Evolutionary conservation across 768 basidiomycete species (phyloP).

Genomic region (Coprinopsis marcescibilis): DNA sequence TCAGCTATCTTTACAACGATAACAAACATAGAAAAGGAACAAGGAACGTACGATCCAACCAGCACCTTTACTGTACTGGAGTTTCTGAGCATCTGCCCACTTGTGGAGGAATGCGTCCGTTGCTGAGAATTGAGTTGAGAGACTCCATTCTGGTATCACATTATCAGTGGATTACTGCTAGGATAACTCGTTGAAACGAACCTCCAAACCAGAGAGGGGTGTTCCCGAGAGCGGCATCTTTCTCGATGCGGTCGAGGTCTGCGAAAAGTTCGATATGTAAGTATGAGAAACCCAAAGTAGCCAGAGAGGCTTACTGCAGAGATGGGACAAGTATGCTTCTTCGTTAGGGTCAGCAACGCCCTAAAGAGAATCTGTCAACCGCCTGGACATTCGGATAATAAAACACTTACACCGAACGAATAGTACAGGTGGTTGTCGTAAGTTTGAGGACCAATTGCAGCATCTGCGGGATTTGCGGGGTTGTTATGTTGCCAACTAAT

Average conservation of each 20-base stretch:
- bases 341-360: conserved; percentile 65
- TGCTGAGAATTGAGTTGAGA: conserved; percentile 60
- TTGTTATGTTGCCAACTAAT: conserved; percentile 69
- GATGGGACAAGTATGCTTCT: conserved; percentile 56
- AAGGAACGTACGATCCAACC: conserved; percentile 59
- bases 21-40: background rate
- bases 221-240: conserved; percentile 29
- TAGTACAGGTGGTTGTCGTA: conserved; percentile 84
- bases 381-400: background rate
- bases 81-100: conserved; percentile 77
- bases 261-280: background rate
- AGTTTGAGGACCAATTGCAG: conserved; percentile 59
- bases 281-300: background rate
- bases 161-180: background rate
- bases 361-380: conserved; percentile 24
- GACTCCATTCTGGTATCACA: conserved; percentile 34
- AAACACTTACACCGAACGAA: conserved; percentile 36
- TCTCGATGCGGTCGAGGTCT: conserved; percentile 57
- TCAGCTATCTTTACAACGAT: background rate
- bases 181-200: conserved; percentile 10
- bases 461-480: conserved; percentile 67
- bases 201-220: conserved; percentile 38
- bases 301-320: conserved; percentile 54
- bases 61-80: conserved; percentile 49
- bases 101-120: conserved; percentile 53